Base-by-base conservation (phyloP, 345 rosid genomes). In the Laguncularia racemosa region DNA sequence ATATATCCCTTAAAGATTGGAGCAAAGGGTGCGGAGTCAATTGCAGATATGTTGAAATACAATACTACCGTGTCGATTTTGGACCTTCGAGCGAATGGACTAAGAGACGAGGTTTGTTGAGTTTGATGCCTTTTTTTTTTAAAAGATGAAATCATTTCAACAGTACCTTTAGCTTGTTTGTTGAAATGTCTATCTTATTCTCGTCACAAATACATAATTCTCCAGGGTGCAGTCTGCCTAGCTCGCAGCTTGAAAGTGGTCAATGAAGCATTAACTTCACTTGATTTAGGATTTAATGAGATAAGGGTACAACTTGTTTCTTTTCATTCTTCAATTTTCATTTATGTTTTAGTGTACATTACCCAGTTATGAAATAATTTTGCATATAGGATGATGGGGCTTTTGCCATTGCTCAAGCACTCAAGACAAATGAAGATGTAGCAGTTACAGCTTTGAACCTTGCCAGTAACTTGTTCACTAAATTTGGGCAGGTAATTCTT, bases 211-310 rank as follows among this genome's bases (percentile, higher is more conserved):
- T 63, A 40, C 40, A 11, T 0, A 21, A 33, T 46, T 62, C 57
- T 75, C 71, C 81, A 92, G 98, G 98, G 98, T 55, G 93, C 95
- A 21, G 72, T 76, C 48, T 78, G 77, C 57, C 62, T 92, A 53
- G 98, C 98, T 66, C 88, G 84, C 62, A 89, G 96, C 86, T 75
- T 92, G 73, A 92, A 84, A 78, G 98, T 92, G 66, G 96, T 89
- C n/a, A 92, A 86, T 66, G 96, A 92, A 81, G 88, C 89, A 68
- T 69, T 92, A 57, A 81, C 84, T 50, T 91, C 89, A 14, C 73
- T 92, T 48, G 95, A 92, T 74, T 66, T 89, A 59, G 98, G 89
- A 73, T 92, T 89, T 73, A 92, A 92, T 54, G 96, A 89, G 75
- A 92, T 89, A 48, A 75, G 95, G 83, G 98, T 88, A 78, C 65